phyloP scores from a whole-genome alignment of 2,329 filamentous ascomycete genomes.

The Plectosphaerella sp. region DNA sequence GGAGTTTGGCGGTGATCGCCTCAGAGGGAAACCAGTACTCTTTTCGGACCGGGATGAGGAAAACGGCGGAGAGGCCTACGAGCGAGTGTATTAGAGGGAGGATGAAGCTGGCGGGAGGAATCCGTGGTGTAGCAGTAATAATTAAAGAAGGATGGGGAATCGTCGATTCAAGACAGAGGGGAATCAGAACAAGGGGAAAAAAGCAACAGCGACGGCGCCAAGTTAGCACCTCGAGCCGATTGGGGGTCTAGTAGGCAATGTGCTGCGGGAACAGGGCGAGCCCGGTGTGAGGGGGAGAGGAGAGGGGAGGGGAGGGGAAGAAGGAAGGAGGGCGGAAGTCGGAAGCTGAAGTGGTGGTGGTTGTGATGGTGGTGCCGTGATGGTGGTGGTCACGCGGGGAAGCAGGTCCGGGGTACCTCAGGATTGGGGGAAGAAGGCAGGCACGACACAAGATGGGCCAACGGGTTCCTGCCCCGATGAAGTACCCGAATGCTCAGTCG shows the following conservation, averaged over 20 bases:
- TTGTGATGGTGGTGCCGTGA: conserved; percentile 3
- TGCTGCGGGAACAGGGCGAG: not conserved
- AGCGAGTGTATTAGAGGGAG: conserved; percentile 7
- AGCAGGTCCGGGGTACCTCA: not conserved
- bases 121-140: too few species aligned
- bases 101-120: not conserved
- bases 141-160: too few species aligned
- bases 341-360: too few species aligned
- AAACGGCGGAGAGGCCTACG: not conserved
- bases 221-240: not conserved
- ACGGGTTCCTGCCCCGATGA: not conserved
- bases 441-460: not conserved
- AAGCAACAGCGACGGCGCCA: too few species aligned
- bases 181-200: not conserved
- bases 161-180: not conserved
- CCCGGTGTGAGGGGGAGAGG: not conserved
- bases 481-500: not conserved
- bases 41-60: not conserved
- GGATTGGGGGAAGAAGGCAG: not conserved
- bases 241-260: not conserved
- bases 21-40: not conserved
- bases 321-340: not conserved
- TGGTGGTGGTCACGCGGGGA: conserved; percentile 8
- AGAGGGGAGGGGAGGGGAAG: not conserved
- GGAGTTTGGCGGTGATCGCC: conserved; percentile 31